A percentile compares a stretch with the other conserved stretches of the same genome.
Conservation (phyloP, 2,329 filamentous ascomycete species). For the Rosellinia necatrix region DNA sequence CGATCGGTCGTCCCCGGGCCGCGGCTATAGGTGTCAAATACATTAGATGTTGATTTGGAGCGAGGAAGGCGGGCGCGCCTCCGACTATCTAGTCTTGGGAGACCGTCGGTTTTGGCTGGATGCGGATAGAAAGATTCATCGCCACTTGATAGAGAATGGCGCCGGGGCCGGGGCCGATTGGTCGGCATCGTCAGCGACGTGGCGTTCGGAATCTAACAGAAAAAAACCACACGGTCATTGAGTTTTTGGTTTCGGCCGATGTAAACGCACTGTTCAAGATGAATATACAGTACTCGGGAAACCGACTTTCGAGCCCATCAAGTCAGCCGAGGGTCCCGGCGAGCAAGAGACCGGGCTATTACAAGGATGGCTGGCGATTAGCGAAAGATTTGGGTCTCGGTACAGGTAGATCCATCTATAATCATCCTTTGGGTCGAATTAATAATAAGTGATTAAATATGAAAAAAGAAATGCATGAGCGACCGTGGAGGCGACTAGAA, state of each 20-base stretch:
- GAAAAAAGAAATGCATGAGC: background rate
- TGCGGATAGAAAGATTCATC: constrained; percentile 24
- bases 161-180: constrained; percentile 16
- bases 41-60: constrained; percentile 37
- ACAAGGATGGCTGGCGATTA: background rate
- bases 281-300: too few relatives aligned
- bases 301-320: too few relatives aligned
- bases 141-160: constrained; percentile 28
- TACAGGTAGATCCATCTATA: background rate
- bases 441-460: background rate
- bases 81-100: constrained; percentile 14
- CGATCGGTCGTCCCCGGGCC: constrained; percentile 5
- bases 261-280: too few relatives aligned
- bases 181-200: constrained; percentile 21
- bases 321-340: background rate
- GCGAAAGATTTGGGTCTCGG: background rate
- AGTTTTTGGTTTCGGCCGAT: background rate
- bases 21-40: constrained; percentile 26
- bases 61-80: constrained; percentile 31
- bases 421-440: background rate
- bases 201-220: background rate
- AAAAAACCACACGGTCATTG: background rate
- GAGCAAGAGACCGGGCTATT: too few relatives aligned
- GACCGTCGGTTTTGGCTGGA: constrained; percentile 19
- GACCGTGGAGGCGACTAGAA: background rate